These are phyloP conservation scores for Diaporthe destruens DNA, from an alignment of 2,329 filamentous ascomycete genomes.

Conservation along the genomic window DNA sequence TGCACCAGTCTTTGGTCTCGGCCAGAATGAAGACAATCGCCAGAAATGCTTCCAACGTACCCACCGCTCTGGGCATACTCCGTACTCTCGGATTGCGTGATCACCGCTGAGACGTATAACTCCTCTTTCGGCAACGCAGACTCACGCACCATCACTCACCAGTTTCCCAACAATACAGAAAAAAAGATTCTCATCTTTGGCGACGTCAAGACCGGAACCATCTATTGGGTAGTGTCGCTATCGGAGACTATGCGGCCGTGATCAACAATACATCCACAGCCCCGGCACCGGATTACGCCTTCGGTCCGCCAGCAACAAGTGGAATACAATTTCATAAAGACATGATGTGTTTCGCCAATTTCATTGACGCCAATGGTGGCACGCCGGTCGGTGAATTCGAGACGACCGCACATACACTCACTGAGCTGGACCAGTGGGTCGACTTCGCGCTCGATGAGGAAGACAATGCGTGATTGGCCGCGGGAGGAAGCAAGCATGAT, in stretches of 20 bases:
- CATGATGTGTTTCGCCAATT: conserved; percentile 48
- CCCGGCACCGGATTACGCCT: conserved; percentile 34
- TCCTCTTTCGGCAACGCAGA: background rate
- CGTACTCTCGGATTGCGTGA: conserved; percentile 5
- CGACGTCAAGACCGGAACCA: conserved; percentile 44
- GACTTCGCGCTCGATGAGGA: conserved; percentile 45
- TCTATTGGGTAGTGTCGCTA: conserved; percentile 45
- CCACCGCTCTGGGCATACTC: conserved; percentile 4
- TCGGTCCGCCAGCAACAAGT: conserved; percentile 44
- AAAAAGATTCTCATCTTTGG: conserved; percentile 43
- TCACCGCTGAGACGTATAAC: background rate
- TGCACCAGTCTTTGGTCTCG: background rate
- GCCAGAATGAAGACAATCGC: background rate
- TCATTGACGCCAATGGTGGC: conserved; percentile 42
- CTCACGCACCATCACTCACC: conserved; percentile 19
- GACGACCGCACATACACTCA: conserved; percentile 35
- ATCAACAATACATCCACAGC: conserved; percentile 47
- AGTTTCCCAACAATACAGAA: conserved; percentile 39
- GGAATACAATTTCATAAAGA: conserved; percentile 46
- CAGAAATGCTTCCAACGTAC: conserved; percentile 9
- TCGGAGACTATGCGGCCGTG: conserved; percentile 44
- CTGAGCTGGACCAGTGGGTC: conserved; percentile 41
- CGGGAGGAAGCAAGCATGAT: conserved; percentile 43
- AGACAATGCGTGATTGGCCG: conserved; percentile 43
- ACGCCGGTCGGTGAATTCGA: conserved; percentile 40